Conservation (phyloP, 139 green algal species). For the Diplosphaera chodatii region DNA sequence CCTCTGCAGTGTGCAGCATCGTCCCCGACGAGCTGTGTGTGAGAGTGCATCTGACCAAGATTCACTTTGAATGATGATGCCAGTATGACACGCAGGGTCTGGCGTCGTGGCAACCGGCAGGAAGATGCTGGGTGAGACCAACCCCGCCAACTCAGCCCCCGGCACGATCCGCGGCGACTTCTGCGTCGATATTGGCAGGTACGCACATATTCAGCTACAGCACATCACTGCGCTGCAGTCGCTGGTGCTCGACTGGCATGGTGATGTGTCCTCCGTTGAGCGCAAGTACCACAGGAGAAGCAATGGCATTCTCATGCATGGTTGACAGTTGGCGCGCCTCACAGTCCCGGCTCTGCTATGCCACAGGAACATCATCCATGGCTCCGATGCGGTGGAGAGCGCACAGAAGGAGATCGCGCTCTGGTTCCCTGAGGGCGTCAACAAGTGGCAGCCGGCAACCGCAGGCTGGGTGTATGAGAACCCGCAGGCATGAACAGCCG, state of each 20-base stretch:
- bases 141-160: slow-evolving; percentile 70
- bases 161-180: slow-evolving; percentile 87
- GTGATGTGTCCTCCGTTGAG: no score
- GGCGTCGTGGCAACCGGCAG: slow-evolving; percentile 29
- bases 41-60: no score
- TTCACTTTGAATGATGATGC: no score
- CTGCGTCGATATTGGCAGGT: slow-evolving; percentile 58
- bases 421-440: slow-evolving; percentile 89
- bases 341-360: no score
- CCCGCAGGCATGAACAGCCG: neutral
- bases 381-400: slow-evolving; percentile 87
- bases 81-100: neutral
- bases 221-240: neutral
- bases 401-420: slow-evolving; percentile 90
- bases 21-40: no score
- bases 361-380: slow-evolving; percentile 92
- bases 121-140: slow-evolving; percentile 88
- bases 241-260: no score
- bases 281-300: no score
- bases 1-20: no score
- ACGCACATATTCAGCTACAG: no score
- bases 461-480: slow-evolving; percentile 41
- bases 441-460: slow-evolving; percentile 30
- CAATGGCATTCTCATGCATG: no score
- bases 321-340: no score